Conservation (phyloP, 441 rosid species). For the Pelargonium citronellum region DNA sequence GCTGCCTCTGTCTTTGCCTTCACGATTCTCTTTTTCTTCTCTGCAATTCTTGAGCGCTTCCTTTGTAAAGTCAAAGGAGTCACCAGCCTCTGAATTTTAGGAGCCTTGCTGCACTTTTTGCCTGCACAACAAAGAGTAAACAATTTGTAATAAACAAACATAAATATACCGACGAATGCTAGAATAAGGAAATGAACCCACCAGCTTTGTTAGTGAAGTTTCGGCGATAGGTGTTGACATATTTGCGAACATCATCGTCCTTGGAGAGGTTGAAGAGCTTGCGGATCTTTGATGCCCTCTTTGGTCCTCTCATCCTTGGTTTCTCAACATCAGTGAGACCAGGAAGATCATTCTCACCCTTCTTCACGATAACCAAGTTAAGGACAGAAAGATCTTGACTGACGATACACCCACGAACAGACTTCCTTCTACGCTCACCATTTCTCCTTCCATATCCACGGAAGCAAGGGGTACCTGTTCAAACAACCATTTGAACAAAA, state of each 20-base stretch:
- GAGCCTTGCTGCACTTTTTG: slow-evolving; percentile 59
- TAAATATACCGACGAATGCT: too few relatives aligned
- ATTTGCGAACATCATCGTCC: slow-evolving; percentile 52
- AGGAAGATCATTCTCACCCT: slow-evolving; percentile 51
- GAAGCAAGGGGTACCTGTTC: slow-evolving; percentile 48
- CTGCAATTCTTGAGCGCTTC: slow-evolving; percentile 55
- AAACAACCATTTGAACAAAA: not conserved
- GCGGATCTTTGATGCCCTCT: slow-evolving; percentile 53
- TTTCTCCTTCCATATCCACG: slow-evolving; percentile 49
- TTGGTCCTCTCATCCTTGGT: slow-evolving; percentile 55
- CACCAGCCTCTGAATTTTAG: slow-evolving; percentile 64
- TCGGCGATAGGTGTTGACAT: slow-evolving; percentile 55
- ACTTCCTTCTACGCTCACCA: slow-evolving; percentile 52
- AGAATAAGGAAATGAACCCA: slow-evolving; percentile 7
- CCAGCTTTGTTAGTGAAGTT: slow-evolving; percentile 49
- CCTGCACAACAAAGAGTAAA: slow-evolving; percentile 25
- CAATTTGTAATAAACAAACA: too few relatives aligned
- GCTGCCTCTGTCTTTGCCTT: slow-evolving; percentile 66
- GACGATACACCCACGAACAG: slow-evolving; percentile 55
- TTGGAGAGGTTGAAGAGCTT: slow-evolving; percentile 46
- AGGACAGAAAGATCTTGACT: slow-evolving; percentile 49
- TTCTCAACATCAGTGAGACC: slow-evolving; percentile 48
- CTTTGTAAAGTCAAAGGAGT: slow-evolving; percentile 61
- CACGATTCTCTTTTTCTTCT: slow-evolving; percentile 58
- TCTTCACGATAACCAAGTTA: slow-evolving; percentile 49